Evolutionary conservation across 805 yeast species (phyloP), one percentile per base, ranked within the genome.

Genomic region (Cyberlindnera lachancei): DNA sequence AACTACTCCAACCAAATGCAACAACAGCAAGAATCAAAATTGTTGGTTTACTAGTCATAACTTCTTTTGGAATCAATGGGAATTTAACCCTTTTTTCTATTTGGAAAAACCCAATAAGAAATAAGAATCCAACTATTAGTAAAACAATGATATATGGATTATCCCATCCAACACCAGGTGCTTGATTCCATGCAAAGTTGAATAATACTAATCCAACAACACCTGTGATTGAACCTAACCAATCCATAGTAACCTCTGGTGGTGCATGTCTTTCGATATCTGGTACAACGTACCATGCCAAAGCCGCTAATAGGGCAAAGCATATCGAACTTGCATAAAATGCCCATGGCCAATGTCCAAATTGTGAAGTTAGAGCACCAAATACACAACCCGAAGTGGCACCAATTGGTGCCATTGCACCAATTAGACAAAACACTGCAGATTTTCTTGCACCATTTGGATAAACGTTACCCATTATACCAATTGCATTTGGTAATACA

Each of bases 111-210:
- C 49, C 61, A 3, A 53, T 42, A 8, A 80, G 44, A 7, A 59
- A 39, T 2, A 66, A 18, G 0, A 63, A 40, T 0, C 86, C 73
- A 5, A 79, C 49, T 1, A 77, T 58, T 18, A 80, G 55, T 10
- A 82, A 49, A 0, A 63, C 73, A 25, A 76, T 70, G 25, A 77
- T 68, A 42, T 80, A 81, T 1, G 77, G 66, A 2, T 48, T 50
- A 9, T 55, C 44, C 90, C 90, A 82, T 15, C 88, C 85, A 3
- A 61, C 78, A 5, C 70, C 64, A 0, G 90, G 84, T 3, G 81
- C 90, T 50, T 83, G 87, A 45, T 78, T 81, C 75, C 85, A 74
- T 3, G 73, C 73, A 49, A 81, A 75, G 43, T 77, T 80, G 50
- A 83, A 62, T 21, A 82, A 50, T 3, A 79, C 63, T 29, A 83